A percentile compares a stretch with the other conserved stretches of the same genome.
phyloP scores from a whole-genome alignment of 2,329 filamentous ascomycete species.

The Trichoderma sp. region DNA sequence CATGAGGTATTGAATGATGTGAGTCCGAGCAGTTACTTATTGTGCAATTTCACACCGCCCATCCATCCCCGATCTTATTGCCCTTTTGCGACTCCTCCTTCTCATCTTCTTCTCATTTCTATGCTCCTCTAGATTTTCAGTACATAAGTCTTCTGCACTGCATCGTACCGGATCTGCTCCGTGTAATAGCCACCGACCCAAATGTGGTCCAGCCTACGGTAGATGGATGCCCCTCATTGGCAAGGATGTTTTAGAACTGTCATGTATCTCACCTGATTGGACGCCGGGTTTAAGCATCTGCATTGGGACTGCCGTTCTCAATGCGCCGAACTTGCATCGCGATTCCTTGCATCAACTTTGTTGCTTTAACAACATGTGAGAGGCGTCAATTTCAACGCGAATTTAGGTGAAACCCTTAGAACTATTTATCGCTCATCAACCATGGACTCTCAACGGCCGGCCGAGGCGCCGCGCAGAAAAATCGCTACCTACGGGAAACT shows the following conservation, averaged over 20 bases:
- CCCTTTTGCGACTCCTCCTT: not conserved
- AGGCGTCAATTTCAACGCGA: not conserved
- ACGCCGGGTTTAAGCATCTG: constrained; percentile 6
- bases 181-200: not conserved
- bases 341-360: not conserved
- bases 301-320: not conserved
- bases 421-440: not conserved
- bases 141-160: not conserved
- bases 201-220: not conserved
- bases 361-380: constrained; percentile 4
- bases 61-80: not conserved
- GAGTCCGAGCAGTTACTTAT: not conserved
- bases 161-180: not conserved
- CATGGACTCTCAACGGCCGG: not conserved
- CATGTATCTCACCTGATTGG: constrained; percentile 17
- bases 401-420: not conserved
- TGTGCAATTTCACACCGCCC: not conserved
- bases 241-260: constrained; percentile 15
- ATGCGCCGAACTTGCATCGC: constrained; percentile 8
- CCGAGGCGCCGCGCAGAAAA: not conserved
- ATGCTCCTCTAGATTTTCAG: not conserved
- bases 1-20: not conserved
- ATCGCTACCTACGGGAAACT: constrained; percentile 11
- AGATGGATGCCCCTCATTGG: not conserved
- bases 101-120: not conserved